Evolutionary conservation across 1,284 basidiomycete species (phyloP), one percentile per base, ranked within the genome.

Genomic region (Ustanciosporium gigantosporum): DNA sequence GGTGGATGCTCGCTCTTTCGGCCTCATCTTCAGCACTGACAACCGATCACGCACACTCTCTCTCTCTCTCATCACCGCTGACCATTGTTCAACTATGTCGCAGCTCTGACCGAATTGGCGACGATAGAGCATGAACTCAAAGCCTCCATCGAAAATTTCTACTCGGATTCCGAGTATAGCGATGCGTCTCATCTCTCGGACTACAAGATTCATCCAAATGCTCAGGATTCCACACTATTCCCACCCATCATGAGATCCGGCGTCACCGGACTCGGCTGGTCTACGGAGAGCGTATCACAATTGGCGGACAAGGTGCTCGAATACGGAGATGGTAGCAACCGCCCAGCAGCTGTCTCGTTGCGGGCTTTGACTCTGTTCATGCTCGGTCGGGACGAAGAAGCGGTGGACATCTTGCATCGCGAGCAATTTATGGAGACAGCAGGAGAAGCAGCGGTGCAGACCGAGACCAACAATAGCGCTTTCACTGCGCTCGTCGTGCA

Each of bases 341-440:
- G 59, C 1, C 23, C 36, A 4, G 51, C 53, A 9, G 51, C 64
- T 11, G 39, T 66, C 20, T 53, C 62, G 0, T 31, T 76, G 41
- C 64, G 57, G 2, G 72, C 70, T 7, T 41, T 66, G 21, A 70
- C 70, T 15, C 53, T 73, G 36, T 70, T 75, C 39, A 31, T 56
- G 14, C 66, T 72, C 7, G 75, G 74, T 17, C 50, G 64, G 8
- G 74, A 77, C 36, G 66, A 66, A 34, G 67, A 72, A 17, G 69
- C 68, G 11, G 62, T 68, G 20, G 55, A 59, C 34, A 50, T 73
- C n/a, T 41, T 74, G 37, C 68, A 72, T 38, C 53, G 62, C 25
- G 66, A 68, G 25, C 43, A 45, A 15, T 71, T 74, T 41, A 48
- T 72, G 36, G 50, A 67, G 32, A 53, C 45, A 3, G 65, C 70